Evolutionary conservation across 345 rosid genomes (phyloP).

Genomic region (Hypericum perforatum): DNA sequence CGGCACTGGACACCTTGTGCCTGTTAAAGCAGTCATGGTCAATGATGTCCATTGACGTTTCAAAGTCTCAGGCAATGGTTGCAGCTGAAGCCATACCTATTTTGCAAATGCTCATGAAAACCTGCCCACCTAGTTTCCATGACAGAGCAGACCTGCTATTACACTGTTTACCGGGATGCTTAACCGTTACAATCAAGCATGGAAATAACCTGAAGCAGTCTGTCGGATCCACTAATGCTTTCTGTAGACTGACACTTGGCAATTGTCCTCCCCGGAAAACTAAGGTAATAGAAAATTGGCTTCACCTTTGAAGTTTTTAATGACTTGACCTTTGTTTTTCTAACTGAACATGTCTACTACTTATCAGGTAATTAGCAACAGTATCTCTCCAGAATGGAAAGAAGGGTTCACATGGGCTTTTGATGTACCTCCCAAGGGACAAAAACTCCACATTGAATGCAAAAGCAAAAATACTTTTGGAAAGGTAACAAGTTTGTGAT

Average conservation of each 20-base stretch:
- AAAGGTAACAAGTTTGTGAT: constrained; percentile 43
- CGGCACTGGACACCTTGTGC: constrained; percentile 68
- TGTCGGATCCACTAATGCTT: constrained; percentile 70
- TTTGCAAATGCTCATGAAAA: constrained; percentile 72
- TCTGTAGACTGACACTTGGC: constrained; percentile 75
- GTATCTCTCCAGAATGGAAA: constrained; percentile 69
- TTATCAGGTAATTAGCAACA: constrained; percentile 60
- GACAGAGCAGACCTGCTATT: constrained; percentile 73
- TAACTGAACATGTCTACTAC: constrained; percentile 1
- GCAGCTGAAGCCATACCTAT: constrained; percentile 82
- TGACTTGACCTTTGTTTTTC: not conserved
- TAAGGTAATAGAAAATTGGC: constrained; percentile 35
- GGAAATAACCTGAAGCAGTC: constrained; percentile 81
- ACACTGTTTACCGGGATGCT: constrained; percentile 87
- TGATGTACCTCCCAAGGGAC: constrained; percentile 90
- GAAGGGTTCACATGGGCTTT: constrained; percentile 88
- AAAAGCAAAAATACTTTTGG: constrained; percentile 85
- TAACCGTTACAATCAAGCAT: constrained; percentile 67
- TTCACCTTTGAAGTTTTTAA: not conserved
- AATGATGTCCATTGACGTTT: constrained; percentile 61
- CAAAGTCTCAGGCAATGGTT: constrained; percentile 70
- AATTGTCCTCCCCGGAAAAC: constrained; percentile 80
- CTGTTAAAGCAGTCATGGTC: constrained; percentile 76
- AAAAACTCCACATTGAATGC: constrained; percentile 85
- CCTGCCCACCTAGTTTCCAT: constrained; percentile 74